Evolutionary conservation across 1,284 basidiomycete species (phyloP).

Genomic region (Porogramme epimiltina): DNA sequence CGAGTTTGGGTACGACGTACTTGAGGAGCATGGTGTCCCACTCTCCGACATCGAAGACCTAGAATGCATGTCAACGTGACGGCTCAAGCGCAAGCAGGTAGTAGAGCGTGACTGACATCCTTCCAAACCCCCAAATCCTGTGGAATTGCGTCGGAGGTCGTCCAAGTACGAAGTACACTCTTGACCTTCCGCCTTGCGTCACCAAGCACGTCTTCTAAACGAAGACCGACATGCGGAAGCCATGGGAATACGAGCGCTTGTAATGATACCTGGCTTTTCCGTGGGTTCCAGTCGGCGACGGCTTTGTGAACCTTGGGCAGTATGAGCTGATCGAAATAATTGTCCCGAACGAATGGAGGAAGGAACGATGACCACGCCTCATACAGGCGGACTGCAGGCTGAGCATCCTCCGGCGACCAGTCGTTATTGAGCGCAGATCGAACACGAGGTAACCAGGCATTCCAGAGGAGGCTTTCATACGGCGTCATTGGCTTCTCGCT

Average conservation of each 20-base stretch:
- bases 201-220: constrained; percentile 79
- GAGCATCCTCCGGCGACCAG: constrained; percentile 79
- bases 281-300: constrained; percentile 82
- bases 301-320: constrained; percentile 88
- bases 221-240: constrained; percentile 84
- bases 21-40: constrained; percentile 94
- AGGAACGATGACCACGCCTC: constrained; percentile 88
- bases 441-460: constrained; percentile 93
- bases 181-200: constrained; percentile 88
- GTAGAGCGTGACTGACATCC: constrained; percentile 56
- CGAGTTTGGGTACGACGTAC: constrained; percentile 89
- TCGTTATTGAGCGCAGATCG: constrained; percentile 91
- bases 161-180: constrained; percentile 79
- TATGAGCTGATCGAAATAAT: constrained; percentile 93
- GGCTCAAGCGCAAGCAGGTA: neutral
- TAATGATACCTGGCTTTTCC: constrained; percentile 59
- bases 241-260: constrained; percentile 93
- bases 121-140: constrained; percentile 79
- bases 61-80: neutral
- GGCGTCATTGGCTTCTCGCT: constrained; percentile 85
- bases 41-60: constrained; percentile 78
- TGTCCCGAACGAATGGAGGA: constrained; percentile 91
- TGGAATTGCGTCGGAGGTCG: constrained; percentile 73
- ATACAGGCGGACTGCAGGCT: constrained; percentile 80
- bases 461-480: constrained; percentile 94